These are phyloP conservation scores for Monosporascus sp. DNA, from an alignment of 2,329 filamentous ascomycete species.

Conservation along the genomic window DNA sequence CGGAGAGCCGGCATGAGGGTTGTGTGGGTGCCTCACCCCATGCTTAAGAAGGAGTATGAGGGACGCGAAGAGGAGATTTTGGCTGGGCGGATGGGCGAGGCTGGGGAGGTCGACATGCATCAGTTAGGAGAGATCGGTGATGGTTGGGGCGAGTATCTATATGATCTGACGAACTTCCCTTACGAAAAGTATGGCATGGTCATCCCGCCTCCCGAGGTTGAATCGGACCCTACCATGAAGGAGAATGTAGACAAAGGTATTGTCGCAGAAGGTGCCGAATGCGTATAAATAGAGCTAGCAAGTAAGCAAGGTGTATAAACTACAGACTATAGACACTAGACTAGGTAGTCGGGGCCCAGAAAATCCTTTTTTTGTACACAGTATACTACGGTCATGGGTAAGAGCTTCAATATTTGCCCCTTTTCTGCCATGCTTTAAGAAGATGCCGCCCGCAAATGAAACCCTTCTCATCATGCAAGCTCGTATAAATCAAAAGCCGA, in stretches of 20 bases:
- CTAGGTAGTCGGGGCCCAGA: too few species aligned
- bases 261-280: constrained; percentile 8
- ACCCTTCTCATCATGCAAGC: too few species aligned
- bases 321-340: too few species aligned
- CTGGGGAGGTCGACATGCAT: constrained; percentile 47
- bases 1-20: constrained; percentile 91
- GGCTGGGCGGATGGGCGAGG: constrained; percentile 73
- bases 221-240: constrained; percentile 38
- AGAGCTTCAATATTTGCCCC: too few species aligned
- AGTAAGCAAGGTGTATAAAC: too few species aligned
- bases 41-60: constrained; percentile 67
- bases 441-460: too few species aligned
- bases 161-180: constrained; percentile 48
- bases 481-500: too few species aligned
- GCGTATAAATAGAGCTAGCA: not conserved
- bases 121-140: constrained; percentile 53
- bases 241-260: constrained; percentile 24
- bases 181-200: constrained; percentile 55
- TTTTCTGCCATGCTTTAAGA: too few species aligned
- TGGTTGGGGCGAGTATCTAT: constrained; percentile 55
- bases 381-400: too few species aligned
- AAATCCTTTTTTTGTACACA: too few species aligned
- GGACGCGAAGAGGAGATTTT: constrained; percentile 77
- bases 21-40: constrained; percentile 84
- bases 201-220: constrained; percentile 38